Percentiles rank a stretch among this genome's conserved stretches.
Evolutionary conservation across 2,329 filamentous ascomycete genomes (phyloP).

Genomic region (Beauveria brongniartii): DNA sequence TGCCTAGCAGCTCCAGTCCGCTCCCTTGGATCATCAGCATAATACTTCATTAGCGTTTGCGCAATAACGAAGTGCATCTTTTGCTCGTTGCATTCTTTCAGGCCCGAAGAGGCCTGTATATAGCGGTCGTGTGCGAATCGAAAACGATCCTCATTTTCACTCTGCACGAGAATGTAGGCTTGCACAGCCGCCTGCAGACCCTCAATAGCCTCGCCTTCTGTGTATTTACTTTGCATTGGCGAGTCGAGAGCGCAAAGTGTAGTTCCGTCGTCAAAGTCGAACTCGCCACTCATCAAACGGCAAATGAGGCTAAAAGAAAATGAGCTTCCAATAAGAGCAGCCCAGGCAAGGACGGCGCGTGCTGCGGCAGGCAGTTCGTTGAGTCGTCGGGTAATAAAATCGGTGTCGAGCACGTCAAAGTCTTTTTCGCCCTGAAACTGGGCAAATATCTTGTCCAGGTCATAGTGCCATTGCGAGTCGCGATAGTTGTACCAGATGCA

Average conservation of each 20-base stretch:
- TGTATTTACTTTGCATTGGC: conserved; percentile 30
- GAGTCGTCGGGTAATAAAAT: conserved; percentile 72
- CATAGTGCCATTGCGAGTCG: conserved; percentile 73
- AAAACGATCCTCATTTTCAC: conserved; percentile 79
- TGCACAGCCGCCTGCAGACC: conserved; percentile 78
- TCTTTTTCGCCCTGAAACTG: conserved; percentile 74
- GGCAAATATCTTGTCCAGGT: conserved; percentile 77
- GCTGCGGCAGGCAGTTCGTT: conserved; percentile 66
- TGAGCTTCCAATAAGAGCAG: conserved; percentile 68
- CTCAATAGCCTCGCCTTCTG: conserved; percentile 60
- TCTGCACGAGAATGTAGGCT: conserved; percentile 71
- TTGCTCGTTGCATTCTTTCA: conserved; percentile 60
- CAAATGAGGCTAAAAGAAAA: conserved; percentile 81
- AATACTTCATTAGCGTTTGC: conserved; percentile 69
- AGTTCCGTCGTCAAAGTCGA: conserved; percentile 49
- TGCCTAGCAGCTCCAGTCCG: conserved; percentile 72
- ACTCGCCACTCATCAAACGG: conserved; percentile 67
- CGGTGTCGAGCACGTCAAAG: conserved; percentile 71
- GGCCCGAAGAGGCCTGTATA: conserved; percentile 60
- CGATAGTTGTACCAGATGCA: conserved; percentile 90
- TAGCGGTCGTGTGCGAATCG: conserved; percentile 86
- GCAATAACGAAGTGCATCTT: conserved; percentile 92
- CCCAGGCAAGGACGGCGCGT: conserved; percentile 79
- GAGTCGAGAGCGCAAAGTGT: conserved; percentile 21
- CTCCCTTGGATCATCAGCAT: conserved; percentile 48